phyloP scores from a whole-genome alignment of 768 basidiomycete species.

The Lactifluus hygrophoroides region DNA sequence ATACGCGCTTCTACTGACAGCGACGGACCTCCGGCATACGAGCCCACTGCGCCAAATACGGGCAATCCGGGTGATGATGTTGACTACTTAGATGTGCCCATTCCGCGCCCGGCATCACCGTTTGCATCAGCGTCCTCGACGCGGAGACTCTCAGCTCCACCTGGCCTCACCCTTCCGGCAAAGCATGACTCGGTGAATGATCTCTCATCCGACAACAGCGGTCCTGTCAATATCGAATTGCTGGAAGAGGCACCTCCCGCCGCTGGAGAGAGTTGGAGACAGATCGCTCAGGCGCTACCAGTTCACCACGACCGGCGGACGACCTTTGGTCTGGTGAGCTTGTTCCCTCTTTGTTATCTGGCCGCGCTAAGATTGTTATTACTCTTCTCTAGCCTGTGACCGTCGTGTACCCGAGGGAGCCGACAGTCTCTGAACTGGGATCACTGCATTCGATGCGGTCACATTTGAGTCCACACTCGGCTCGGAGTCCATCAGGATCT shows the following conservation, averaged over 20 bases:
- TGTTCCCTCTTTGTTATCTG: neutral
- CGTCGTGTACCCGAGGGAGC: slow-evolving; percentile 34
- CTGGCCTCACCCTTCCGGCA: slow-evolving; percentile 31
- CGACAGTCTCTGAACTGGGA: slow-evolving; percentile 48
- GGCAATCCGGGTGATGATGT: slow-evolving; percentile 22
- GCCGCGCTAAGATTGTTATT: neutral
- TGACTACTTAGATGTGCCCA: slow-evolving; percentile 50
- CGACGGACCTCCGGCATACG: slow-evolving; percentile 5
- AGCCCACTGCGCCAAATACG: neutral
- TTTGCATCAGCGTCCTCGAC: slow-evolving; percentile 37
- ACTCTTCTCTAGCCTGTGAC: slow-evolving; percentile 32
- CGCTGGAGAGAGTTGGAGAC: slow-evolving; percentile 54
- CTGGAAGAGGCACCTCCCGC: slow-evolving; percentile 63
- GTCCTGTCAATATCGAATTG: slow-evolving; percentile 42
- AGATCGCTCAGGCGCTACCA: slow-evolving; percentile 35
- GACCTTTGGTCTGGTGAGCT: slow-evolving; percentile 57
- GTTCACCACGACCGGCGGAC: slow-evolving; percentile 33
- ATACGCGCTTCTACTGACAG: neutral
- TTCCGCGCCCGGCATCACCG: slow-evolving; percentile 46
- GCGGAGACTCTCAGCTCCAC: slow-evolving; percentile 24
- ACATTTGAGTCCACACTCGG: slow-evolving; percentile 40
- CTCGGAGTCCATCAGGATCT: slow-evolving; percentile 41
- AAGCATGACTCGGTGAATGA: slow-evolving; percentile 28
- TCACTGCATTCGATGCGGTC: slow-evolving; percentile 60
- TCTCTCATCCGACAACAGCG: slow-evolving; percentile 14